Evolutionary conservation across 768 basidiomycete species (phyloP).

Genomic region (Cystofilobasidium bisporidii): DNA sequence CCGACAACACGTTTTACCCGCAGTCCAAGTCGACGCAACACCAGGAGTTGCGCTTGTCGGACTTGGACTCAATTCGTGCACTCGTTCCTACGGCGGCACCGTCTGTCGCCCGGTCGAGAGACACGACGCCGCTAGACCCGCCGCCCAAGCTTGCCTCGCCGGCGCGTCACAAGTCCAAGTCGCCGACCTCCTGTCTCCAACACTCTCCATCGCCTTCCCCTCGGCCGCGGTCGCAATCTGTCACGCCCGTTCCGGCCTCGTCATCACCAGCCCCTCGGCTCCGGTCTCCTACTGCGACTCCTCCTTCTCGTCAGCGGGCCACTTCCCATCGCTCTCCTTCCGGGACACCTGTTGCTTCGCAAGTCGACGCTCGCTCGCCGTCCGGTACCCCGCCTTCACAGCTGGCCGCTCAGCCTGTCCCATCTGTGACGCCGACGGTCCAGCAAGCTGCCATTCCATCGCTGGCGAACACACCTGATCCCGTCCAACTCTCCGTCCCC

Average conservation of each 20-base stretch:
- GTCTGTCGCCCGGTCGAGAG: neutral
- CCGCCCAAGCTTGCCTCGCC: neutral
- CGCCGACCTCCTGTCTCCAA: neutral
- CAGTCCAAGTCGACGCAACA: neutral
- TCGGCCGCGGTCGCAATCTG: neutral
- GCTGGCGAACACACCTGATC: too few relatives aligned
- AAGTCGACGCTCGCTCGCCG: too few relatives aligned
- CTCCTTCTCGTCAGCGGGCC: too few relatives aligned
- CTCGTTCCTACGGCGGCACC: neutral
- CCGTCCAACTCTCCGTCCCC: too few relatives aligned
- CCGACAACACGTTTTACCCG: conserved; percentile 19
- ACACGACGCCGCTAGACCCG: neutral
- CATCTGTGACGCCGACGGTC: neutral
- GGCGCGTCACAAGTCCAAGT: neutral
- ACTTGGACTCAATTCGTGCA: neutral
- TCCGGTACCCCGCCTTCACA: too few relatives aligned
- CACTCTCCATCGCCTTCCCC: neutral
- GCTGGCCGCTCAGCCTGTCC: neutral
- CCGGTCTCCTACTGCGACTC: neutral
- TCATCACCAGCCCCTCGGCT: neutral
- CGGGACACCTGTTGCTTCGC: neutral
- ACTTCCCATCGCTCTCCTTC: neutral
- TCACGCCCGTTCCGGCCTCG: neutral
- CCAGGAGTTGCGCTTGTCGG: neutral
- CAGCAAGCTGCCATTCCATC: too few relatives aligned